Percentiles rank a stretch among this genome's conserved stretches.
Evolutionary conservation across 768 basidiomycete species (phyloP).

Genomic region (Mycena capillaripes): DNA sequence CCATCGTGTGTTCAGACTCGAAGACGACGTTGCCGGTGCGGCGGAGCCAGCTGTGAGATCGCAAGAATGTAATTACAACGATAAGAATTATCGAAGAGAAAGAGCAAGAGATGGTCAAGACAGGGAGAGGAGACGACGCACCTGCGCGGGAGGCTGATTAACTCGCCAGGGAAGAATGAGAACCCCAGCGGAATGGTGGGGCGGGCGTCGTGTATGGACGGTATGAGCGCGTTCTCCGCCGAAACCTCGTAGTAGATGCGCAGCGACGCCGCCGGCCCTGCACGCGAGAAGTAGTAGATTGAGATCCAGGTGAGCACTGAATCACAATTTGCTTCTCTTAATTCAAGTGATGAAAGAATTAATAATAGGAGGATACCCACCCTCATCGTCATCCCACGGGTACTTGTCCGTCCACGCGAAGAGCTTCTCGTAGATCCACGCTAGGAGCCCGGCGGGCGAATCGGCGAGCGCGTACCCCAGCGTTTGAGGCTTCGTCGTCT

Average conservation of each 20-base stretch:
- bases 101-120: not conserved
- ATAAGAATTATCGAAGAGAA: not conserved
- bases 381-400: conserved; percentile 62
- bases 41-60: conserved; percentile 56
- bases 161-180: conserved; percentile 68
- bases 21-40: conserved; percentile 58
- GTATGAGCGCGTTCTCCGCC: conserved; percentile 17
- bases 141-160: conserved; percentile 48
- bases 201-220: not conserved
- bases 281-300: conserved; percentile 69
- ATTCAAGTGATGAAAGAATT: too few species aligned
- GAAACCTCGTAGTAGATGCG: conserved; percentile 70
- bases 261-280: conserved; percentile 69
- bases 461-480: conserved; percentile 59
- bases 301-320: conserved; percentile 73
- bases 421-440: conserved; percentile 51
- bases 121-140: conserved; percentile 32
- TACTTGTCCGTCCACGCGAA: conserved; percentile 55
- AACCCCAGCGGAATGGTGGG: conserved; percentile 60
- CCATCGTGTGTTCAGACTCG: conserved; percentile 60
- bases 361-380: not conserved
- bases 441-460: conserved; percentile 58
- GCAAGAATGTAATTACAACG: not conserved
- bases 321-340: too few species aligned
- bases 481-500: conserved; percentile 53